A percentile compares a stretch with the other conserved stretches of the same genome.
phyloP scores from a whole-genome alignment of 495 filamentous ascomycete genomes.

The Mytilinidion resinicola region DNA sequence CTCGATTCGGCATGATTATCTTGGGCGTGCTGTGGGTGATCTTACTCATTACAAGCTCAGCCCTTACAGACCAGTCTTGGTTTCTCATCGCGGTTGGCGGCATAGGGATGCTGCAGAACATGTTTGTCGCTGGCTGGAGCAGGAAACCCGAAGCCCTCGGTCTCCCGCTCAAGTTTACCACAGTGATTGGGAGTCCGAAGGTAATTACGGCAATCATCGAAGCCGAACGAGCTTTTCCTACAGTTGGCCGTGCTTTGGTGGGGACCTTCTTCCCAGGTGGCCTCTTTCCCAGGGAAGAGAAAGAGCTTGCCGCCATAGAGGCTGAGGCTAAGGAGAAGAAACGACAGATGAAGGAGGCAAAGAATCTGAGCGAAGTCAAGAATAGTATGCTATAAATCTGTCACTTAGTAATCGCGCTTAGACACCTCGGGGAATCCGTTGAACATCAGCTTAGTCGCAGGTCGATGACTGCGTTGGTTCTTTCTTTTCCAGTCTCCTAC shows the following conservation, averaged over 20 bases:
- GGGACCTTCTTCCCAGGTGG: background rate
- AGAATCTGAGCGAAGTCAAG: background rate
- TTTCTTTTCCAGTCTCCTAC: too few species aligned
- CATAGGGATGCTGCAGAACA: conserved; percentile 45
- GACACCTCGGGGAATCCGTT: too few species aligned
- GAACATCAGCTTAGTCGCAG: too few species aligned
- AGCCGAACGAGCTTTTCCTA: background rate
- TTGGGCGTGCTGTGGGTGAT: conserved; percentile 39
- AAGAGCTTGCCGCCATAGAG: background rate
- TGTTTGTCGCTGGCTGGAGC: conserved; percentile 35
- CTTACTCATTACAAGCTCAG: conserved; percentile 39
- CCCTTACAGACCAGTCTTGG: conserved; percentile 38
- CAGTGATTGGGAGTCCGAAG: background rate
- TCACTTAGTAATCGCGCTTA: background rate
- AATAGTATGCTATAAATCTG: background rate
- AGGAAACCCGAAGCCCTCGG: conserved; percentile 9
- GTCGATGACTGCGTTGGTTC: too few species aligned
- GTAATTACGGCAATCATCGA: background rate
- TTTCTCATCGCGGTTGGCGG: conserved; percentile 41
- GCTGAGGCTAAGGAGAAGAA: background rate
- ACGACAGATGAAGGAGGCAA: background rate
- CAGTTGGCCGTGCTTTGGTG: background rate
- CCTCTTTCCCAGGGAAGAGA: background rate
- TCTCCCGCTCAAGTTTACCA: conserved; percentile 2
- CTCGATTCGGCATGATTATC: conserved; percentile 2